Evolutionary conservation across 768 basidiomycete genomes (phyloP).

Genomic region (Phylloporus rhodoxanthus): DNA sequence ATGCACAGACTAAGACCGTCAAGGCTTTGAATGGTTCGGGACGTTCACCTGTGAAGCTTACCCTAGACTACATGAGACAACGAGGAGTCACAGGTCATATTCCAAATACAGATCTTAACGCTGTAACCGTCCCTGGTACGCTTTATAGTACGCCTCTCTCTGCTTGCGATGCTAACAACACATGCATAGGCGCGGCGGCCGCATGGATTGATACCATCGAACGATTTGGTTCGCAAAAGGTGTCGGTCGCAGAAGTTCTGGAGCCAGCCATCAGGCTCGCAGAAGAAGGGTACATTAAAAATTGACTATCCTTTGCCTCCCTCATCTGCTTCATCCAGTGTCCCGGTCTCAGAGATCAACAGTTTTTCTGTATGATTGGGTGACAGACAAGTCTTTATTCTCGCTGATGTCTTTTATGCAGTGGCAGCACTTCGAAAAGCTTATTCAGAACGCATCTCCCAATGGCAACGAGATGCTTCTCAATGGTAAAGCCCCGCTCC

Average conservation of each 20-base stretch:
- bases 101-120: constrained; percentile 75
- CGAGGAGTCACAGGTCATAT: constrained; percentile 69
- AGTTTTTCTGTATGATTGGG: constrained; percentile 44
- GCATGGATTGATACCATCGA: constrained; percentile 92
- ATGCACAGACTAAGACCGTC: constrained; percentile 75
- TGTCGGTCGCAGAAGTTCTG: constrained; percentile 64
- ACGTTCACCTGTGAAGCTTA: constrained; percentile 72
- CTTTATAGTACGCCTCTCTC: not conserved
- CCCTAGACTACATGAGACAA: constrained; percentile 61
- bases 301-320: not conserved
- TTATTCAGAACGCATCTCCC: constrained; percentile 79
- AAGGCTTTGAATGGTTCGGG: constrained; percentile 93
- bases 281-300: constrained; percentile 69
- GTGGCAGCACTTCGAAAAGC: constrained; percentile 50
- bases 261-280: constrained; percentile 88
- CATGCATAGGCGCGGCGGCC: constrained; percentile 71
- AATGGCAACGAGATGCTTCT: constrained; percentile 84
- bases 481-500: constrained; percentile 74
- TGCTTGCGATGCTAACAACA: constrained; percentile 10
- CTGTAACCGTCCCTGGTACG: constrained; percentile 82
- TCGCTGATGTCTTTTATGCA: constrained; percentile 16
- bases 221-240: constrained; percentile 65
- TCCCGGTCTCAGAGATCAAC: constrained; percentile 83
- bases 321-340: constrained; percentile 36
- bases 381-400: not conserved